Evolutionary conservation across 352 stramenopile genomes (phyloP), one percentile per base, ranked within the genome.

Genomic region (Phytophthora brassicae): DNA sequence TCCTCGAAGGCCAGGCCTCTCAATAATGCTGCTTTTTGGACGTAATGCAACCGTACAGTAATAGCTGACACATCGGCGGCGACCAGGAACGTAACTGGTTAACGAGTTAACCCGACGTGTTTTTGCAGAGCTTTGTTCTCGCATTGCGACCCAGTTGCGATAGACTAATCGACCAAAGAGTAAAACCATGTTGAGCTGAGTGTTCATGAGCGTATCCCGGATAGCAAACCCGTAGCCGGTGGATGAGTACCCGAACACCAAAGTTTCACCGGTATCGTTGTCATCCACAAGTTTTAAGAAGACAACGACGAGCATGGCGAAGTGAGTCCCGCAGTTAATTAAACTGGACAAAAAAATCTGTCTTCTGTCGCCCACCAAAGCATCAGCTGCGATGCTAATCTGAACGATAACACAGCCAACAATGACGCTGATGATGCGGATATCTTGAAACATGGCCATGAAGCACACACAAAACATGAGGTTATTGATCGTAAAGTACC

Each of bases 401-500:
- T 77, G 61, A 11, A 72, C 58, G 26, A 77, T 61, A 12, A 62
- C 28, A 23, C 52, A 67, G 19, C 57, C 53, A 23, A 63, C 47
- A 1, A 72, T 5, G 14, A 77, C 36, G 1, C 46, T 48, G 5
- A 69, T 45, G 13, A 72, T 52, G 3, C 69, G 69, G 8, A 66
- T 16, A 19, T 73, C 68, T 6, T 41, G 33, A 8, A 76, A 24
- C 2, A 70, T 55, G 12, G 66, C 28, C 20, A 14, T 47, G 20
- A 74, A 72, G 29, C 56, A 64, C 3, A 56, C 12, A 0, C 51
- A 45, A 24, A 74, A 74, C 22, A 72, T 44, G 22, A 71, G n/a
- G 35, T 77, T 77, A 33, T 56, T 59, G 12, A 68, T 35, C 9
- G 65, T 70, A 50, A 75, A 64, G 35, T 70, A 68, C 61, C 66